A percentile compares a stretch with the other conserved stretches of the same genome.
Evolutionary conservation across 345 rosid species (phyloP).

Genomic region (Syzygium aromaticum): DNA sequence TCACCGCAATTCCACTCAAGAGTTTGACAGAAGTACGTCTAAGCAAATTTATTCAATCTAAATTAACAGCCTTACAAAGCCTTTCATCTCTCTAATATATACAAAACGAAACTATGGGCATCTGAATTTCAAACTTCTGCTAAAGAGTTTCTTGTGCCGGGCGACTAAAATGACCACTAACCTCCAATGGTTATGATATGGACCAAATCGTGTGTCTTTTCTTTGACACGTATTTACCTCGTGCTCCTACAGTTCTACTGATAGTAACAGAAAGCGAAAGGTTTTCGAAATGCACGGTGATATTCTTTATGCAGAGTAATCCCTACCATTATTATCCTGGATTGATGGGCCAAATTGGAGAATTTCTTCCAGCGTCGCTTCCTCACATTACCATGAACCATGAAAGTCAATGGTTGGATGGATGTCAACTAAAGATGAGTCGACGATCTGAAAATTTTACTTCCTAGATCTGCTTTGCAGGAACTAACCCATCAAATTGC

Average conservation of each 20-base stretch:
- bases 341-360: neutral
- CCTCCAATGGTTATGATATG: neutral
- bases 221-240: neutral
- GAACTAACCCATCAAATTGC: neutral
- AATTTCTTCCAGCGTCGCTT: neutral
- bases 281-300: neutral
- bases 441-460: neutral
- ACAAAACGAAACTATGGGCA: neutral
- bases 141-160: neutral
- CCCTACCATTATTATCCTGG: neutral
- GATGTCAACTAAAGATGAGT: neutral
- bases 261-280: neutral
- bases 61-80: neutral
- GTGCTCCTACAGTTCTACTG: neutral
- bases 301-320: neutral
- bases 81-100: neutral
- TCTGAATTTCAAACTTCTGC: neutral
- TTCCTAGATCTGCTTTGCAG: neutral
- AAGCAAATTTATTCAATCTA: neutral
- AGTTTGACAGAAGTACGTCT: neutral
- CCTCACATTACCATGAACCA: neutral
- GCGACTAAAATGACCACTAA: neutral
- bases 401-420: neutral
- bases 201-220: neutral
- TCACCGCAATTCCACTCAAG: fast-evolving